These are phyloP conservation scores for Calonectria hawksworthii DNA, from an alignment of 2,329 filamentous ascomycete genomes.

Conservation along the genomic window DNA sequence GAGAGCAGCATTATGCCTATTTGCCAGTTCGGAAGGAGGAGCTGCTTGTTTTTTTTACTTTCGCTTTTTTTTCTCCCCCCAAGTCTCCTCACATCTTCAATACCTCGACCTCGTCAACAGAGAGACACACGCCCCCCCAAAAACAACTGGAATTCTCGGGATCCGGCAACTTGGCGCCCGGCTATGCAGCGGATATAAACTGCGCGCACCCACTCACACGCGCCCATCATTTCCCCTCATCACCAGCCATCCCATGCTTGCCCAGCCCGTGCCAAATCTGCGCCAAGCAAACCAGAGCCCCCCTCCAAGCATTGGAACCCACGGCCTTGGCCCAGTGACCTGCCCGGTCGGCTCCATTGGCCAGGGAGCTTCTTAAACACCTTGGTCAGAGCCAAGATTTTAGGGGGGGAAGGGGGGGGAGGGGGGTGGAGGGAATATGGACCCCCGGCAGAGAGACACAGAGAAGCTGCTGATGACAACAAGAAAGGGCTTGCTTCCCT, in stretches of 20 bases:
- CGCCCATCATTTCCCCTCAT: slow-evolving; percentile 9
- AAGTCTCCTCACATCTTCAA: not conserved
- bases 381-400: not conserved
- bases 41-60: not conserved
- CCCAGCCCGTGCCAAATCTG: not conserved
- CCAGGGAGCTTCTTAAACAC: not conserved
- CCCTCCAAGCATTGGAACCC: not conserved
- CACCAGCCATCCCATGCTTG: not conserved
- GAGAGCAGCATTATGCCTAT: not conserved
- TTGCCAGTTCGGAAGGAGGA: not conserved
- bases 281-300: not conserved
- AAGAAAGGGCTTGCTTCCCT: not conserved
- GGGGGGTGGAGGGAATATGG: too few species aligned
- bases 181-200: slow-evolving; percentile 41
- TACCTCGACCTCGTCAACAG: too few species aligned
- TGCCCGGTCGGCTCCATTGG: slow-evolving; percentile 21
- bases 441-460: too few species aligned
- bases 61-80: not conserved
- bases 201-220: slow-evolving; percentile 1
- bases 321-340: slow-evolving; percentile 12
- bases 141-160: slow-evolving; percentile 26
- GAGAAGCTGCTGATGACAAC: too few species aligned
- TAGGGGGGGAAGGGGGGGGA: not conserved
- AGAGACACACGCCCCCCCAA: not conserved
- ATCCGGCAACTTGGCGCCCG: slow-evolving; percentile 38